Base-by-base conservation (phyloP, 164 flowering plant genomes). In the Berberis vulgaris region DNA sequence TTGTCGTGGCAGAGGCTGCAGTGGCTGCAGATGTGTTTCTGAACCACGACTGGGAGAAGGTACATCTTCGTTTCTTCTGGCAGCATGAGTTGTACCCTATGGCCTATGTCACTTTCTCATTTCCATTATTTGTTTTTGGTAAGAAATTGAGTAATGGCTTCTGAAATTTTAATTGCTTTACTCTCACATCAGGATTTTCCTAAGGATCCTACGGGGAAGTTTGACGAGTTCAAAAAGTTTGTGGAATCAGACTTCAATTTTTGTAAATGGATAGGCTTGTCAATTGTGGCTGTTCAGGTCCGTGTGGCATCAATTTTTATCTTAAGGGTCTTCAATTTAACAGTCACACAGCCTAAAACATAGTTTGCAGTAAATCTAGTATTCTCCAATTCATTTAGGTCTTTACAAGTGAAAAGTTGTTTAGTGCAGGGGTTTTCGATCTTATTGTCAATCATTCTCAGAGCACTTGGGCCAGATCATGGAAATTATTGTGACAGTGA, bases 41-140 rank as follows among this genome's bases (percentile, higher is more conserved):
- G 10, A 89, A 92, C 68, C 76, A 61, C 59, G 59, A 84, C 62
- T 92, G 96, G 98, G 85, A 89, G 73, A 77, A 87, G 91, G 98
- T 87, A 78, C 39, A 39, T 52, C 26, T 52, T 46, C 12, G n/a
- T 26, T 52, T 52, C 1, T 3, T 26, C 54, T 52, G n/a, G 10
- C 50, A 4, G 10, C 3, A 52, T 52, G n/a, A 1, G 4, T 26
- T 26, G 26, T 26, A 26, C 26, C 26, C 26, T 26, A 26, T 26
- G 26, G 26, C 26, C 26, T 26, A 26, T 26, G 26, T 26, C 26
- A 26, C 26, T 26, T 26, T 26, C 26, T 26, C 26, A 26, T 26
- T 26, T 26, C 26, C 26, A 26, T 26, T 52, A 1, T 52, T 10
- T 52, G 54, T 52, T 10, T 52, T 26, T 11, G 54, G 9, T 6